phyloP scores from a whole-genome alignment of 2,329 filamentous ascomycete species.

The Cladosporium sphaerospermum region DNA sequence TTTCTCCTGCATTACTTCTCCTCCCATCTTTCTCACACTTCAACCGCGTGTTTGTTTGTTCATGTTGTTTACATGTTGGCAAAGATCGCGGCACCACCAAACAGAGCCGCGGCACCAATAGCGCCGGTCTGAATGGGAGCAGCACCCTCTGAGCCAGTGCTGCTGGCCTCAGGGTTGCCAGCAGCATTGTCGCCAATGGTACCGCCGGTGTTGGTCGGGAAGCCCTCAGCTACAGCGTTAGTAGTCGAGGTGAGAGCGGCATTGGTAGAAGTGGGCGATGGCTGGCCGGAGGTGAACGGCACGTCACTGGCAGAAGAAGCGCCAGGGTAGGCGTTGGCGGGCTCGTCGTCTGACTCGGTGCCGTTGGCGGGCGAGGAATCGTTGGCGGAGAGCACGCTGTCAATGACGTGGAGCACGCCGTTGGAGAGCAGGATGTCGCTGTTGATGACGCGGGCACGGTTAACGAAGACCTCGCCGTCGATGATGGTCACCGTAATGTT shows the following conservation, averaged over 20 bases:
- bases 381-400: slow-evolving; percentile 51
- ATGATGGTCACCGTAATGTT: slow-evolving; percentile 36
- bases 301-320: slow-evolving; percentile 43
- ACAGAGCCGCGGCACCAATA: slow-evolving; percentile 42
- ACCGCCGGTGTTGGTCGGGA: slow-evolving; percentile 12
- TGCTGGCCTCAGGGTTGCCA: slow-evolving; percentile 6
- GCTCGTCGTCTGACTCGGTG: slow-evolving; percentile 33
- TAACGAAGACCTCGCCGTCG: slow-evolving; percentile 37
- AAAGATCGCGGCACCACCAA: slow-evolving; percentile 39
- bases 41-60: not conserved
- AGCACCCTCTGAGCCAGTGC: slow-evolving; percentile 22
- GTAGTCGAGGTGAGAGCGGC: slow-evolving; percentile 18
- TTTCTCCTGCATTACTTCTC: not conserved
- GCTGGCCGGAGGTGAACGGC: slow-evolving; percentile 52
- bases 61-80: slow-evolving; percentile 16
- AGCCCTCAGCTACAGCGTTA: slow-evolving; percentile 29
- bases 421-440: slow-evolving; percentile 39
- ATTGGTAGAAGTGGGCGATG: slow-evolving; percentile 39
- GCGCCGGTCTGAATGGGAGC: slow-evolving; percentile 34
- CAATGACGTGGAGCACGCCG: slow-evolving; percentile 47
- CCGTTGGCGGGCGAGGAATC: slow-evolving; percentile 26
- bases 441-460: slow-evolving; percentile 37
- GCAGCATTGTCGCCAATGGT: slow-evolving; percentile 4
- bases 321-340: slow-evolving; percentile 45
- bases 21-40: not conserved